Conservation (phyloP, 257 asterid species). For the Petrea volubilis region DNA sequence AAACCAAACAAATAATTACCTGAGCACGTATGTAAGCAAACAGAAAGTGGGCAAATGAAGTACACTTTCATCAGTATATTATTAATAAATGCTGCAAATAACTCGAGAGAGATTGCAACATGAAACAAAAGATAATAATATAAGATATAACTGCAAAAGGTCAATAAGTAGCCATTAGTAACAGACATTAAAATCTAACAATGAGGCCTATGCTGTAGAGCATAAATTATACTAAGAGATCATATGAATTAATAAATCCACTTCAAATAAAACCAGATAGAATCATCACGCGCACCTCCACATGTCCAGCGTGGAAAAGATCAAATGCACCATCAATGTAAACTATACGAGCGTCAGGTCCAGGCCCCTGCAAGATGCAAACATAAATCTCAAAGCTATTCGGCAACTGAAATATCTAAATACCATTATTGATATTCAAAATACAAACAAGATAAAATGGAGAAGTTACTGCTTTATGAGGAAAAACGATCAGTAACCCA, state of each 20-base stretch:
- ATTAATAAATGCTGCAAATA: constrained; percentile 6
- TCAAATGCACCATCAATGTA: constrained; percentile 99
- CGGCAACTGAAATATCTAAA: constrained; percentile 18
- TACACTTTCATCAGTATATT: not conserved
- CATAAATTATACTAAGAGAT: not conserved
- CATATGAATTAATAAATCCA: constrained; percentile 3
- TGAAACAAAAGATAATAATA: not conserved
- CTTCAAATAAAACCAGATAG: not conserved
- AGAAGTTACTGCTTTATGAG: constrained; percentile 11
- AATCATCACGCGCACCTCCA: constrained; percentile 63
- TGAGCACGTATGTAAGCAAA: not conserved
- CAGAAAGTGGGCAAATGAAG: constrained; percentile 9
- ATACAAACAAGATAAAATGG: not conserved
- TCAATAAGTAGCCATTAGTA: constrained; percentile 1
- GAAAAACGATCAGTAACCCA: constrained; percentile 2
- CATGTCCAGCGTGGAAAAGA: constrained; percentile 99
- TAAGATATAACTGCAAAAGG: constrained; percentile 13
- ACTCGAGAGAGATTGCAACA: constrained; percentile 8
- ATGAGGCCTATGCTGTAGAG: not conserved
- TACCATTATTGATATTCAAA: constrained; percentile 5
- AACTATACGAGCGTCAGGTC: constrained; percentile 92
- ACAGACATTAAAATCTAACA: constrained; percentile 4
- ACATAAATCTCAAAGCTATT: constrained; percentile 24
- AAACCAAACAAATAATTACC: constrained; percentile 23
- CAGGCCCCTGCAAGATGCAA: constrained; percentile 65